Conservation (phyloP, 768 basidiomycete species). For the Pleurotus giganteus region DNA sequence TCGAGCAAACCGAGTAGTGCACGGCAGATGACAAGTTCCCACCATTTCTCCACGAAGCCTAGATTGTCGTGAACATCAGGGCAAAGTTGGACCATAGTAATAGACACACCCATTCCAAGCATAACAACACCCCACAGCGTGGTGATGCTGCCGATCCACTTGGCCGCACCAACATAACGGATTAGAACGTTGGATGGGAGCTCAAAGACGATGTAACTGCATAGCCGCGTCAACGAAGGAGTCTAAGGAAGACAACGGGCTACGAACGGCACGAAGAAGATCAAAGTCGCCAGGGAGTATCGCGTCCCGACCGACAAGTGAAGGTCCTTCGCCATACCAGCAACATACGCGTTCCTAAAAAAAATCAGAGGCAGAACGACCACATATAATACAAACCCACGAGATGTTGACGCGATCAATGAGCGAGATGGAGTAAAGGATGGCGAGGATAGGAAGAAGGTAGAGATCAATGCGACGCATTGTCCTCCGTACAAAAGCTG, state of each 20-base stretch:
- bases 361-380: neutral
- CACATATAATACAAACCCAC: neutral
- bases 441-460: slow-evolving; percentile 39
- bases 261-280: slow-evolving; percentile 46
- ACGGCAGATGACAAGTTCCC: slow-evolving; percentile 37
- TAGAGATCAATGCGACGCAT: slow-evolving; percentile 37
- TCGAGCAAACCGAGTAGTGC: slow-evolving; percentile 68
- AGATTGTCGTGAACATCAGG: neutral
- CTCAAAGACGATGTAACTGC: slow-evolving; percentile 28
- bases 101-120: slow-evolving; percentile 31
- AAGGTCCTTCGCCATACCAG: slow-evolving; percentile 33
- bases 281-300: slow-evolving; percentile 39
- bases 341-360: slow-evolving; percentile 31
- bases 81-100: neutral
- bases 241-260: slow-evolving; percentile 26
- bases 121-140: slow-evolving; percentile 43
- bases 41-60: slow-evolving; percentile 41
- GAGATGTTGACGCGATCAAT: slow-evolving; percentile 42
- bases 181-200: slow-evolving; percentile 44
- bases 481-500: slow-evolving; percentile 5
- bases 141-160: slow-evolving; percentile 39
- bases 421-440: slow-evolving; percentile 42
- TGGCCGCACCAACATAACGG: slow-evolving; percentile 39
- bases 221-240: neutral
- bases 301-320: slow-evolving; percentile 25